Evolutionary conservation across 345 rosid genomes (phyloP), one percentile per base, ranked within the genome.

Genomic region (Populus nigra): DNA sequence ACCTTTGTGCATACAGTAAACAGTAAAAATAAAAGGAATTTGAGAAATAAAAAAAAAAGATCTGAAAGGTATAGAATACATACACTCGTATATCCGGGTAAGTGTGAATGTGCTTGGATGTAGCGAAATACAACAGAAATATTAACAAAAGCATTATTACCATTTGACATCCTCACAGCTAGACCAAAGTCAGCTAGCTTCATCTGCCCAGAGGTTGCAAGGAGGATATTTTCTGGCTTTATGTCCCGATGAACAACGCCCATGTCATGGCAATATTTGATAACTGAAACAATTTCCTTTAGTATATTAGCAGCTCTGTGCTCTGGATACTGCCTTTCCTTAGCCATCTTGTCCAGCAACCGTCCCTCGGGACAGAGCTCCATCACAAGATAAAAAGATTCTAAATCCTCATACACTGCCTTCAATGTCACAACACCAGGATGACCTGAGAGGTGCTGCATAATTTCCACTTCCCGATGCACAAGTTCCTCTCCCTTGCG

Each of bases 391-490:
- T 69, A 76, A 39, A 68, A 76, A 17, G 53, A 55, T 41, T 76
- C 57, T 29, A 49, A 2, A 59, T 76, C 73, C 77, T 75, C 77
- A 65, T 66, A 75, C 38, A 57, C 79, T 3, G 57, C 68, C 73
- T 57, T 76, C 59, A 76, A 39, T 39, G 79, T 76, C n/a, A 69
- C 79, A 57, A 76, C 22, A 39, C 79, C 79, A 68, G 68, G 68
- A 76, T 69, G 79, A 69, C 79, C 79, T 68, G 73, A 76, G 62
- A 76, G 73, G 71, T 76, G 79, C 59, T 76, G 79, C 79, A 76
- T 68, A 68, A 69, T 76, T 68, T 76, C 73, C 43, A 76, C 79
- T 38, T 76, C 79, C 33, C 61, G 68, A 27, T 76, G 73, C 57
- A 76, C 68, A 76, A 27, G 73, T 43, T 76, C 79, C 59, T 76